A percentile compares a stretch with the other conserved stretches of the same genome.
These are phyloP conservation scores for Fusarium continuum DNA, from an alignment of 2,329 filamentous ascomycete genomes.

Conservation along the genomic window DNA sequence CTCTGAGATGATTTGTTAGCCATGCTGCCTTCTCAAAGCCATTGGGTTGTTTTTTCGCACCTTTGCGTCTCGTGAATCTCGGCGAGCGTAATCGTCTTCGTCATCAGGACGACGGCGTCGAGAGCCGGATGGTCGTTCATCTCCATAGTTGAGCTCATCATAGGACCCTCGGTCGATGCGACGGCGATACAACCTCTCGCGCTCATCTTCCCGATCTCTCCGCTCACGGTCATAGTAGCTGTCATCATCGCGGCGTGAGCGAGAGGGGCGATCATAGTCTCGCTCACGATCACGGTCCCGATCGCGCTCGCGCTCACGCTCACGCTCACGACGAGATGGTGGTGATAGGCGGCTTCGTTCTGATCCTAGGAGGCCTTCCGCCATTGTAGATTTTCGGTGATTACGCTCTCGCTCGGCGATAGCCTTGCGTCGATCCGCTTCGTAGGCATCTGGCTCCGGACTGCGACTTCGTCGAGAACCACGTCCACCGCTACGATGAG, in stretches of 20 bases:
- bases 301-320: slow-evolving; percentile 44
- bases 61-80: slow-evolving; percentile 74
- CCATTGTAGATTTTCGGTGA: slow-evolving; percentile 82
- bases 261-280: slow-evolving; percentile 60
- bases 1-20: slow-evolving; percentile 57
- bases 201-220: slow-evolving; percentile 87
- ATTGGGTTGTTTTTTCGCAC: slow-evolving; percentile 50
- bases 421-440: slow-evolving; percentile 92
- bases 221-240: slow-evolving; percentile 86
- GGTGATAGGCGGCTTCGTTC: slow-evolving; percentile 60
- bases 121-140: slow-evolving; percentile 70
- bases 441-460: slow-evolving; percentile 93
- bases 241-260: slow-evolving; percentile 68
- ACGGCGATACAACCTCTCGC: slow-evolving; percentile 87
- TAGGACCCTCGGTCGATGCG: slow-evolving; percentile 78
- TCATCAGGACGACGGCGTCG: slow-evolving; percentile 82
- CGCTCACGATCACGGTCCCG: slow-evolving; percentile 56
- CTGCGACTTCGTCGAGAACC: slow-evolving; percentile 77
- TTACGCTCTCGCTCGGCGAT: slow-evolving; percentile 94
- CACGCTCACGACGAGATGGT: slow-evolving; percentile 38
- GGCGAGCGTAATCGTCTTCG: slow-evolving; percentile 73
- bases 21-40: neutral
- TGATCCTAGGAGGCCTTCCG: slow-evolving; percentile 66
- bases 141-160: slow-evolving; percentile 92
- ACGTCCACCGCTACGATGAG: slow-evolving; percentile 67